A percentile compares a stretch with the other conserved stretches of the same genome.
These are phyloP conservation scores for Deuterostichococcus epilithicus DNA, from an alignment of 139 green algal species.

Conservation along the genomic window DNA sequence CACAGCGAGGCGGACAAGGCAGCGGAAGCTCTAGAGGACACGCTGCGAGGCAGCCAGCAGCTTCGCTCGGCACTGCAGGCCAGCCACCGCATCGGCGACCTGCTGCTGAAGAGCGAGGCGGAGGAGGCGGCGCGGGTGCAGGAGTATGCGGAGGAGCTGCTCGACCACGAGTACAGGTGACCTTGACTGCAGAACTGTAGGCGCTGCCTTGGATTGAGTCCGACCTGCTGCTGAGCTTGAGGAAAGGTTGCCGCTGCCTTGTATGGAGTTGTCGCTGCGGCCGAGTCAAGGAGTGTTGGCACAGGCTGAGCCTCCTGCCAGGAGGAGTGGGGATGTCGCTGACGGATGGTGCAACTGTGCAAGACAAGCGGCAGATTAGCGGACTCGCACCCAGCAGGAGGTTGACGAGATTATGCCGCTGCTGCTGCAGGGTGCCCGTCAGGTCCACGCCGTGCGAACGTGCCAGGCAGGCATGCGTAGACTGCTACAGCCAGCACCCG, in stretches of 20 bases:
- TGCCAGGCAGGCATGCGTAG: neutral
- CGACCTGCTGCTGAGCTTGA: too few species aligned
- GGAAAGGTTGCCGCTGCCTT: too few species aligned
- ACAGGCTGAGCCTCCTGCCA: too few species aligned
- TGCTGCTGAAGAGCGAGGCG: constrained; percentile 48
- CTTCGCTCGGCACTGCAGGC: constrained; percentile 21
- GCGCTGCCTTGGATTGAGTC: neutral
- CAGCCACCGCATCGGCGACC: constrained; percentile 30
- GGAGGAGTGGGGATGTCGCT: too few species aligned
- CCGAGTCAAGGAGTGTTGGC: too few species aligned
- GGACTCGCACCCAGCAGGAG: too few species aligned
- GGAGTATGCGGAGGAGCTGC: constrained; percentile 32
- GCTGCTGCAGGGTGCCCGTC: neutral
- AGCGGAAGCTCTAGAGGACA: neutral
- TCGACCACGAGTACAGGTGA: constrained; percentile 34
- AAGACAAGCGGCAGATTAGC: too few species aligned
- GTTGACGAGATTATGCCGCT: too few species aligned
- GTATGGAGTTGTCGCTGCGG: too few species aligned
- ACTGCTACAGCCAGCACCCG: neutral
- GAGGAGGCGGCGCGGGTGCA: constrained; percentile 38
- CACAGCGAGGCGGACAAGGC: neutral
- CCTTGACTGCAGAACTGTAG: neutral
- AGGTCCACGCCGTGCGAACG: neutral
- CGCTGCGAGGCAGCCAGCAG: constrained; percentile 7
- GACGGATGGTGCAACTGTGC: too few species aligned